Percentiles rank a stretch among this genome's conserved stretches.
These are phyloP conservation scores for Xylaria castorea DNA, from an alignment of 495 filamentous ascomycete species.

Conservation along the genomic window DNA sequence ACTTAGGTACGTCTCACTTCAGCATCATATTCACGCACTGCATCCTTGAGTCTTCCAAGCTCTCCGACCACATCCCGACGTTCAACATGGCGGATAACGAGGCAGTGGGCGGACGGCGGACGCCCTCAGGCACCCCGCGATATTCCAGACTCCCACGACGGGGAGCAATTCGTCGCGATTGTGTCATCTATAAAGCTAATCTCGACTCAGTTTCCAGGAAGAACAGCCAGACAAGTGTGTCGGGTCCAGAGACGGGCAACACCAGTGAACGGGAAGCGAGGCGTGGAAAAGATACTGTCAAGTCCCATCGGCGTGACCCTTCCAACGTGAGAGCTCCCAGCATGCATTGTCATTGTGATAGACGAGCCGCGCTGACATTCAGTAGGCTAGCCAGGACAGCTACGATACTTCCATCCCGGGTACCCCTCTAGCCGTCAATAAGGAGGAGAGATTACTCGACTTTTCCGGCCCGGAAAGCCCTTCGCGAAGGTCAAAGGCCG, in stretches of 20 bases:
- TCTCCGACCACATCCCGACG: neutral
- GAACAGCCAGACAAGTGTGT: constrained; percentile 24
- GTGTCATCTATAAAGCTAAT: constrained; percentile 27
- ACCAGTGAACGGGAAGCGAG: constrained; percentile 11
- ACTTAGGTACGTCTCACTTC: constrained; percentile 36
- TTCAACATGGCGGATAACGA: constrained; percentile 31
- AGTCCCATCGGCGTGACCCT: constrained; percentile 19
- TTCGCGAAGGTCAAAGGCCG: constrained; percentile 3
- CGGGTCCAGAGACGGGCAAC: constrained; percentile 25
- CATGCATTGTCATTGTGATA: neutral
- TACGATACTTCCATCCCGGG: constrained; percentile 22
- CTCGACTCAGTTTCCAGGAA: constrained; percentile 26
- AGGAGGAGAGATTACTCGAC: neutral
- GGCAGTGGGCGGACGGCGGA: constrained; percentile 15
- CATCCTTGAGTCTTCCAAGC: neutral
- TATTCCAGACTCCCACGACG: constrained; percentile 30
- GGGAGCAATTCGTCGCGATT: constrained; percentile 21
- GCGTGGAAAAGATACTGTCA: constrained; percentile 7
- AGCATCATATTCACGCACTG: constrained; percentile 13
- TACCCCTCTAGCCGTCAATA: constrained; percentile 5
- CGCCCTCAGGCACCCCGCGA: constrained; percentile 23
- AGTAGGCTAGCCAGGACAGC: constrained; percentile 36
- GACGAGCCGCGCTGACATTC: constrained; percentile 17
- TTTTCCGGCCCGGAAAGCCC: neutral
- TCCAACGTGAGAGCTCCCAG: constrained; percentile 30